Evolutionary conservation across 2,329 filamentous ascomycete genomes (phyloP).

Genomic region (Penicillium sp.): DNA sequence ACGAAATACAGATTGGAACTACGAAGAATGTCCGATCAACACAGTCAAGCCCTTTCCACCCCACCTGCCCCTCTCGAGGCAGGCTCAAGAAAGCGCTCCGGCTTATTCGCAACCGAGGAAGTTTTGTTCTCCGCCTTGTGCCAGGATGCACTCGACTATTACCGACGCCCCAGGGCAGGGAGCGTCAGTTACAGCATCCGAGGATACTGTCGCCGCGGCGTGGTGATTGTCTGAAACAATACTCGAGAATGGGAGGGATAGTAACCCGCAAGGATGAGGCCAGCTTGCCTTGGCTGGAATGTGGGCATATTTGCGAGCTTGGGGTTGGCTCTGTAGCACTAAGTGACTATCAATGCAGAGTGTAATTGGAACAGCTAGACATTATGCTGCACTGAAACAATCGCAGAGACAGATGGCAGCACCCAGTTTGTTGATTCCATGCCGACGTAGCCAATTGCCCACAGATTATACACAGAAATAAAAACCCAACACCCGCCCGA

Average conservation of each 20-base stretch:
- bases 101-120: slow-evolving; percentile 89
- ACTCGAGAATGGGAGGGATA: slow-evolving; percentile 1
- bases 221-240: slow-evolving; percentile 10
- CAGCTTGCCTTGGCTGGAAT: not conserved
- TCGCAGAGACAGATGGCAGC: not conserved
- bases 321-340: not conserved
- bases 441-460: not conserved
- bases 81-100: slow-evolving; percentile 91
- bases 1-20: not conserved
- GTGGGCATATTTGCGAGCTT: not conserved
- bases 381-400: slow-evolving; percentile 7
- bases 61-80: slow-evolving; percentile 75
- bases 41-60: slow-evolving; percentile 97
- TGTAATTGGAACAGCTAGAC: slow-evolving; percentile 4
- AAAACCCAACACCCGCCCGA: slow-evolving; percentile 22
- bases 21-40: slow-evolving; percentile 71
- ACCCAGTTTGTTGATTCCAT: not conserved
- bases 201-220: slow-evolving; percentile 58
- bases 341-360: not conserved
- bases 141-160: slow-evolving; percentile 62
- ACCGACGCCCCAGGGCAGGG: slow-evolving; percentile 74
- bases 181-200: slow-evolving; percentile 61
- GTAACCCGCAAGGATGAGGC: not conserved
- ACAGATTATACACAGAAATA: slow-evolving; percentile 6
- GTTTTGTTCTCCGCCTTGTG: slow-evolving; percentile 72